Evolutionary conservation across 169 alveolate species (phyloP), one percentile per base, ranked within the genome.

Genomic region (Plasmodium malariae): DNA sequence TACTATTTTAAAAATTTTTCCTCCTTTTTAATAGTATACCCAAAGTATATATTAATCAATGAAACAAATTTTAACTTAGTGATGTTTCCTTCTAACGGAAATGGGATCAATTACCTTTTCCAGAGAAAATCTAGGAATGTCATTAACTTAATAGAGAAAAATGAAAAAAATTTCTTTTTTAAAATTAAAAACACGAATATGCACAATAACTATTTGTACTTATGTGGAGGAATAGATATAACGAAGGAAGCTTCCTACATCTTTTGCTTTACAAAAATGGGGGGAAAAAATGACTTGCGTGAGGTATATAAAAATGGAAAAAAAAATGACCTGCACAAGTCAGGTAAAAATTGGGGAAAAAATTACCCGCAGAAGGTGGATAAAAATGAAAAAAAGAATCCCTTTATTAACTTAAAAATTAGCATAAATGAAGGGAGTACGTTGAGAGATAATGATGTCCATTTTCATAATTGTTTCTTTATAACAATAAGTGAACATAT

Each of bases 141-240:
- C 2, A n/a, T 80, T 4, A 80, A 80, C 26, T 32, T 54, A 40
- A 36, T 80, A 24, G 59, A 9, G 12, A 24, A 17, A 19, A 51
- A 26, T 2, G 43, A 68, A n/a, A 60, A 43, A 7, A 67, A 59
- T n/a, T 80, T 80, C 11, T 48, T 80, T 55, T 80, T 80, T 37
- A 54, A 67, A 36, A 80, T 80, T 34, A 43, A 48, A 0, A 80
- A 67, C 12, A 1, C 19, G 2, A 19, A 65, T 57, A 2, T 4
- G 6, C n/a, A 9, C 48, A 24, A 32, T 43, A 48, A 80, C 51
- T 80, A 80, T 36, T 28, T 67, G 14, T 32, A 49, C 67, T 14
- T 37, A 45, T 28, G 90, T 60, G 90, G 90, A 4, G 40, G 21
- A 0, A 37, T 80, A 30, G 54, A 80, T 43, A 80, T 80, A 54